Conservation (phyloP, 257 asterid species). For the Ophiorrhiza pumila region DNA sequence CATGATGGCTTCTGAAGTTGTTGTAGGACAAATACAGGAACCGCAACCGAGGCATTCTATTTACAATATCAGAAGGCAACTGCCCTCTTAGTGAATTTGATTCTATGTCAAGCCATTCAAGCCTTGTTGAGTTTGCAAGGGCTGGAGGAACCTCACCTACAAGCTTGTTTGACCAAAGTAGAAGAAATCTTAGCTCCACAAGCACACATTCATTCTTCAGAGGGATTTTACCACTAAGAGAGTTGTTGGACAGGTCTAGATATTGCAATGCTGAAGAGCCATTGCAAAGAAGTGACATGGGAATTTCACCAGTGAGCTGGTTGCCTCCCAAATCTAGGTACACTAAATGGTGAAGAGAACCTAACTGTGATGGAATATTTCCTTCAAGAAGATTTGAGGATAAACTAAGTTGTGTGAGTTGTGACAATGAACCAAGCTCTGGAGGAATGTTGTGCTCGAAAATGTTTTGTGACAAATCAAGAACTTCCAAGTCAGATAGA, state of each 20-base stretch:
- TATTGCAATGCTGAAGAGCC: constrained; percentile 48
- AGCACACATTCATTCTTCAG: constrained; percentile 40
- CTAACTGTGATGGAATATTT: constrained; percentile 48
- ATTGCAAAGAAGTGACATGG: constrained; percentile 51
- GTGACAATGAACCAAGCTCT: constrained; percentile 45
- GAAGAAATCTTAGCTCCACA: constrained; percentile 52
- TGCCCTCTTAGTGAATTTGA: constrained; percentile 58
- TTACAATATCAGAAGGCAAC: constrained; percentile 46
- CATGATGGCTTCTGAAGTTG: constrained; percentile 50
- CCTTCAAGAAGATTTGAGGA: constrained; percentile 61
- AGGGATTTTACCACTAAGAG: constrained; percentile 61
- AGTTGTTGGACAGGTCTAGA: constrained; percentile 76
- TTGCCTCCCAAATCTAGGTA: constrained; percentile 76
- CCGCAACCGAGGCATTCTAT: constrained; percentile 44
- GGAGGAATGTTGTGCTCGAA: constrained; percentile 56
- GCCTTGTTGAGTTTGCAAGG: constrained; percentile 54
- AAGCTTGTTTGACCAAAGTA: constrained; percentile 73
- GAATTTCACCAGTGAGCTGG: constrained; percentile 54
- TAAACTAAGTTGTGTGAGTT: constrained; percentile 56
- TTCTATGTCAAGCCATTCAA: constrained; percentile 80
- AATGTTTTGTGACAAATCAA: constrained; percentile 67
- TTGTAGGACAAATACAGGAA: constrained; percentile 66
- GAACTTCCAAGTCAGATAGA: constrained; percentile 47
- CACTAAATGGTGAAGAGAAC: constrained; percentile 36
- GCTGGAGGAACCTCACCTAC: constrained; percentile 54